Evolutionary conservation across 2,329 filamentous ascomycete species (phyloP).

Genomic region (Pseudocercospora crystallina): DNA sequence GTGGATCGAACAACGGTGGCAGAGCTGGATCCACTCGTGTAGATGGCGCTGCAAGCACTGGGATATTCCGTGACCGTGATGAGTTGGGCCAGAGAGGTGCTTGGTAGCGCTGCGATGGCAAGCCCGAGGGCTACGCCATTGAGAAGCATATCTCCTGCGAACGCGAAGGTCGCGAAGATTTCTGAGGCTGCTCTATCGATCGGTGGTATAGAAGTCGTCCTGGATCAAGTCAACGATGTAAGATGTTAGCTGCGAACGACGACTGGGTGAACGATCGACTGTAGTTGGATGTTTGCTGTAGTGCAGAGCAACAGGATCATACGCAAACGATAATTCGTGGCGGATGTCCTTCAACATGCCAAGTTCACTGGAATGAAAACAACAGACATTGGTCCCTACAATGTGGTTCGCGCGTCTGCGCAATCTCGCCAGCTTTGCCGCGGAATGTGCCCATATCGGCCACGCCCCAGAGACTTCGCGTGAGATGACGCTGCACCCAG

Average conservation of each 20-base stretch:
- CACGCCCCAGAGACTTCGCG: too few species aligned
- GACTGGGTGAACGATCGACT: slow-evolving; percentile 14
- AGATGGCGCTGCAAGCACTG: slow-evolving; percentile 28
- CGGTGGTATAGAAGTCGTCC: background rate
- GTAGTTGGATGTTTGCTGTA: slow-evolving; percentile 9
- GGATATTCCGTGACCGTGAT: slow-evolving; percentile 31
- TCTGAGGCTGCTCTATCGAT: background rate
- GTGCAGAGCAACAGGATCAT: slow-evolving; percentile 7
- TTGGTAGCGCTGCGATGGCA: slow-evolving; percentile 17
- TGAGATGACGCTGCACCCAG: too few species aligned
- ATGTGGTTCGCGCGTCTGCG: slow-evolving; percentile 15
- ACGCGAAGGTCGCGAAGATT: background rate
- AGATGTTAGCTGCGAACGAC: background rate
- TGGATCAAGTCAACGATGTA: background rate
- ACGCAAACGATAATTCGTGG: slow-evolving; percentile 4
- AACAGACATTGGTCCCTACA: slow-evolving; percentile 6
- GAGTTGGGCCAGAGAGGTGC: slow-evolving; percentile 19
- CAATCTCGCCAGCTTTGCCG: slow-evolving; percentile 14
- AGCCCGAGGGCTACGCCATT: slow-evolving; percentile 10
- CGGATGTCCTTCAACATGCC: slow-evolving; percentile 12
- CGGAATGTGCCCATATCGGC: slow-evolving; percentile 7
- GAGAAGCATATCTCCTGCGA: slow-evolving; percentile 12
- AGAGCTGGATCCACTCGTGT: slow-evolving; percentile 21
- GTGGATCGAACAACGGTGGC: slow-evolving; percentile 32
- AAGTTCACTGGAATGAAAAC: slow-evolving; percentile 22